Evolutionary conservation across 768 basidiomycete species (phyloP), one percentile per base, ranked within the genome.

Genomic region (Dentipellis sp.): DNA sequence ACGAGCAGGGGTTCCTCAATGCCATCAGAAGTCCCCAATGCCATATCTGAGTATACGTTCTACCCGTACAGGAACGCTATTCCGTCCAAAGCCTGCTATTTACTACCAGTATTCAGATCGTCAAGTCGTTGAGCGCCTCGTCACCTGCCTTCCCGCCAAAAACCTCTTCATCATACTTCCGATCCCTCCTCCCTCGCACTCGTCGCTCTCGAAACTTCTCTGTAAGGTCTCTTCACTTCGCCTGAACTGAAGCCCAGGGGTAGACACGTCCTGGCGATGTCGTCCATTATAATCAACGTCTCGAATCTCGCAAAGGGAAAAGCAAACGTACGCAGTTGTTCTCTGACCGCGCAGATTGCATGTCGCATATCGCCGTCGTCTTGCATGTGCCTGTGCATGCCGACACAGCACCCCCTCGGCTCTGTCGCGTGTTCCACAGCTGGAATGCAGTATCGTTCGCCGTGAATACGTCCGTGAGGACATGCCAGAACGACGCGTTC

Each of bases 401-500:
- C 16, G 17, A n/a, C 22, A 55, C 54, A 11, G 29, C 42, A 19
- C 45, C 54, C 12, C 42, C 46, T 14, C 54, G 54, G 12, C 45
- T 47, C 17, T n/a, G 34, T 22, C 54, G 54, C 14, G 42, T 39
- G 46, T 55, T 48, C 21, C 42, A 55, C 14, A 47, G 19, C 45
- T 47, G 46, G 19, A 55, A 55, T 4, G 54, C 54, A 9, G 54
- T 47, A 11, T 37, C 54, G 19, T 55, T 55, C 36, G 42, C 35
- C 16, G 10, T 9, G 46, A 55, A 55, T 12, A 46, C 46, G 14
- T 55, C 46, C 39, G 54, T 55, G 11, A 55, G 29, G 6, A 12
- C 5, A 21, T 55, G 54, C 54, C 54, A 55, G 54, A 55, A 55
- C 3, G 54, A 35, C 14, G 45, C 54, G 34, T 55, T 48, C 29